These are phyloP conservation scores for Neurospora sp. DNA, from an alignment of 2,329 filamentous ascomycete genomes.

Conservation along the genomic window DNA sequence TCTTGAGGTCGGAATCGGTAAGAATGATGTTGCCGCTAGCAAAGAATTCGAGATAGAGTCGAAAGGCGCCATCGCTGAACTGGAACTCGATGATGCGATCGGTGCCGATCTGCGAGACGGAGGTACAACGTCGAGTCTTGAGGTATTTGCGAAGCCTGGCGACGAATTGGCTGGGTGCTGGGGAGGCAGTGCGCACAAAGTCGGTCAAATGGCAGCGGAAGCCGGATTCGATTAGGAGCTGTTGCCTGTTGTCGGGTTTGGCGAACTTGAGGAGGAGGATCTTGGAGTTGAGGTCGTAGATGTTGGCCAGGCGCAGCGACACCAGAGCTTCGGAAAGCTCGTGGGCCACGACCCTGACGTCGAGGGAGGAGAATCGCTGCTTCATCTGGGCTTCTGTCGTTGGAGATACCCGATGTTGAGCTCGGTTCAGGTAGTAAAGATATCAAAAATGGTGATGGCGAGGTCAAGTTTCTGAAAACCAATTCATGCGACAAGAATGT, in stretches of 20 bases:
- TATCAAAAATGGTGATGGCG: not conserved
- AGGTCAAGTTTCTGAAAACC: not conserved
- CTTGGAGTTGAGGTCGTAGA: constrained; percentile 92
- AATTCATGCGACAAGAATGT: constrained; percentile 2
- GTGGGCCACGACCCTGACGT: constrained; percentile 82
- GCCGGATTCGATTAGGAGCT: constrained; percentile 85
- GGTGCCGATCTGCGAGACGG: constrained; percentile 76
- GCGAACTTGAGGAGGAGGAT: constrained; percentile 94
- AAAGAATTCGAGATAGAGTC: constrained; percentile 90
- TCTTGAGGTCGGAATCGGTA: constrained; percentile 74
- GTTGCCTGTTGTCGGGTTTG: constrained; percentile 79
- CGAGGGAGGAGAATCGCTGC: constrained; percentile 69
- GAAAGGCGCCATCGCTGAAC: constrained; percentile 85
- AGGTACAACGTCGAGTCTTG: constrained; percentile 75
- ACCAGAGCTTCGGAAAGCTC: constrained; percentile 74
- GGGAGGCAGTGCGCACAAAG: constrained; percentile 78
- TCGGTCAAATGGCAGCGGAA: constrained; percentile 92
- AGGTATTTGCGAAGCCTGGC: constrained; percentile 76
- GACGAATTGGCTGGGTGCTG: constrained; percentile 78
- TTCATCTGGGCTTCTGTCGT: constrained; percentile 46
- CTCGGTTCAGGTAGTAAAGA: not conserved
- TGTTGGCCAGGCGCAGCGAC: constrained; percentile 75
- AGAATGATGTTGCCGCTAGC: constrained; percentile 91
- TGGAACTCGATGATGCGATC: constrained; percentile 87
- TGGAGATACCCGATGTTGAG: not conserved